Evolutionary conservation across 2,329 filamentous ascomycete species (phyloP), one percentile per base, ranked within the genome.

Genomic region (Tolypocladium pustulatum): DNA sequence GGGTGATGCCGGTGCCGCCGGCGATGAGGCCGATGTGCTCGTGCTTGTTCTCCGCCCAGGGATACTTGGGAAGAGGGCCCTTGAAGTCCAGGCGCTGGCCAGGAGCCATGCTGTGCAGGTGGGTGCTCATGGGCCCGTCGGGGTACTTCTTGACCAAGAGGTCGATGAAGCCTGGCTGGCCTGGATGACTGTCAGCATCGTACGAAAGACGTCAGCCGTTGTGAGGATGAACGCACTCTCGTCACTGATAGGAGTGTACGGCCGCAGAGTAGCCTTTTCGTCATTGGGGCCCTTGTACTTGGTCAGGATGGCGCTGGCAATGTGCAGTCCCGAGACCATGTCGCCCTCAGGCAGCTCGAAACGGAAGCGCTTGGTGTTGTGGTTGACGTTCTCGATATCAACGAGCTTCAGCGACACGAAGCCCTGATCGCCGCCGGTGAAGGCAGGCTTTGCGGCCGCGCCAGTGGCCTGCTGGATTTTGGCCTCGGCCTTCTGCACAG

Each of bases 1-100:
- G 94, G 13, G 94, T 94, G 74, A 99, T 96, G 61, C 94, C 94
- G 9, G 94, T 97, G 64, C 94, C 94, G 67, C 94, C 94, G n/a
- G 93, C 91, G 63, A 99, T 83, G 64, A 93, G 80, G 43, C 84
- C 87, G 67, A 95, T 85, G 79, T 97, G 91, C 61, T 90, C 79
- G 79, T 97, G 92, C 84, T 96, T 97, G 83, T 97, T 97, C 65
- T 87, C 70, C 57, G 84, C 71, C 92, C 92, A 97, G 37, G 84
- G 76, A 76, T 97, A 97, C 77, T 99, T 99, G 68, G 91, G 90
- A 43, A 99, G 85, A 2, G 94, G 94, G 22, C 94, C 94, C 82
- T 99, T 97, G 79, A 99, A 86, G 62, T 93, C 87, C 58, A 99
- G 85, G 20, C 81, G 81, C 75, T 97, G 88, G 62, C 91, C 90